These are phyloP conservation scores for Aspergillus niger DNA, from an alignment of 2,329 filamentous ascomycete species.

Conservation along the genomic window DNA sequence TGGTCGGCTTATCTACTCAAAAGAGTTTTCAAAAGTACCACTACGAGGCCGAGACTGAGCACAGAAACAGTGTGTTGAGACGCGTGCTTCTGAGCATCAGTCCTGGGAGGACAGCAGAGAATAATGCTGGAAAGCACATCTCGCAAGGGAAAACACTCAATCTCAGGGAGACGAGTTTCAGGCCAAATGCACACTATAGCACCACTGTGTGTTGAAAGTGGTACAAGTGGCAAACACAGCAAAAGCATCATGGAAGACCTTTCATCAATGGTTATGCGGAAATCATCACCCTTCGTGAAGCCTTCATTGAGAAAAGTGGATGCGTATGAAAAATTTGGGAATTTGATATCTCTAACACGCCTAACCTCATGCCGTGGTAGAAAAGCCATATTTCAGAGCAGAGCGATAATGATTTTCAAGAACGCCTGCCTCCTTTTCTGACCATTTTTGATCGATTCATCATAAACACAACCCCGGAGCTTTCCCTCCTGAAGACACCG, in stretches of 20 bases:
- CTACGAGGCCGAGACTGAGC: neutral
- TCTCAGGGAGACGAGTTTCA: neutral
- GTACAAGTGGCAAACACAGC: neutral
- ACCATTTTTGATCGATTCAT: conserved; percentile 34
- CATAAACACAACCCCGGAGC: conserved; percentile 34
- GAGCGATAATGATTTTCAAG: conserved; percentile 22
- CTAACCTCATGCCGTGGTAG: conserved; percentile 42
- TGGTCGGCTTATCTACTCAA: neutral
- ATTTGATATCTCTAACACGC: conserved; percentile 45
- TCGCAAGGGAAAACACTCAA: neutral
- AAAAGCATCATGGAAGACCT: conserved; percentile 30
- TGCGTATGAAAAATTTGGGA: conserved; percentile 37
- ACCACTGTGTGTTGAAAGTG: neutral
- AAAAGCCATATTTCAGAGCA: conserved; percentile 34
- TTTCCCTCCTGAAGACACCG: conserved; percentile 27
- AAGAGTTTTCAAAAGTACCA: neutral
- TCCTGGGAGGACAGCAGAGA: neutral
- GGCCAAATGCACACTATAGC: conserved; percentile 3
- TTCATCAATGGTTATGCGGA: conserved; percentile 61
- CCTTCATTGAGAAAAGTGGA: conserved; percentile 59
- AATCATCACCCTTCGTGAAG: conserved; percentile 58
- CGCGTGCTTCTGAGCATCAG: neutral
- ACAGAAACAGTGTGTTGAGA: neutral
- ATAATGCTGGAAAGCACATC: neutral
- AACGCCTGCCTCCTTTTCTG: conserved; percentile 26